Evolutionary conservation across 257 asterid species (phyloP).

Genomic region (Przewalskia tangutica): DNA sequence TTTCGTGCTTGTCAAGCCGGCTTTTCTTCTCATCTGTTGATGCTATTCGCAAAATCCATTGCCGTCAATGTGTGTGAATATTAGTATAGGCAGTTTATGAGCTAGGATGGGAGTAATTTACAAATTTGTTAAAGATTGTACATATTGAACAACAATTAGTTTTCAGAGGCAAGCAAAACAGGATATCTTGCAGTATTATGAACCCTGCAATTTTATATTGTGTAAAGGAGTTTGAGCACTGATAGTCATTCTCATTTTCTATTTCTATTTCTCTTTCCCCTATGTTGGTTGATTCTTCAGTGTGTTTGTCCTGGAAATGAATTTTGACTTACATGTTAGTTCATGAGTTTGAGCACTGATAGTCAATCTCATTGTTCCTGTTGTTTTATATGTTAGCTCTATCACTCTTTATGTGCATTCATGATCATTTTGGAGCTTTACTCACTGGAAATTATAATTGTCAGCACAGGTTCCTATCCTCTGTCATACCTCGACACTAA

Average conservation of each 20-base stretch:
- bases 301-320: neutral
- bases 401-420: neutral
- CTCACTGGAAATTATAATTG: neutral
- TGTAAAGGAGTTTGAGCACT: constrained; percentile 1
- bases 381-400: constrained; percentile 1
- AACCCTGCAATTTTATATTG: too few relatives aligned
- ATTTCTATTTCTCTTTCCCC: neutral
- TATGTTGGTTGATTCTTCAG: neutral
- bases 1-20: neutral
- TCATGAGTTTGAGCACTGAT: too few relatives aligned
- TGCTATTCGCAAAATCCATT: neutral
- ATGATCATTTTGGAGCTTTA: neutral
- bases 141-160: constrained; percentile 12
- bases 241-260: neutral
- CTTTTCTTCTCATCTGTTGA: neutral
- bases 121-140: constrained; percentile 16
- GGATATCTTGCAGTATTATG: neutral
- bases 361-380: neutral
- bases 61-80: constrained; percentile 1
- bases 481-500: neutral
- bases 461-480: neutral
- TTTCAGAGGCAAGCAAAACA: neutral
- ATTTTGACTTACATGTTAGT: neutral
- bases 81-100: constrained; percentile 5
- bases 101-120: constrained; percentile 8